phyloP scores from a whole-genome alignment of 2,329 filamentous ascomycete species.

The Dactylonectria macrodidyma region DNA sequence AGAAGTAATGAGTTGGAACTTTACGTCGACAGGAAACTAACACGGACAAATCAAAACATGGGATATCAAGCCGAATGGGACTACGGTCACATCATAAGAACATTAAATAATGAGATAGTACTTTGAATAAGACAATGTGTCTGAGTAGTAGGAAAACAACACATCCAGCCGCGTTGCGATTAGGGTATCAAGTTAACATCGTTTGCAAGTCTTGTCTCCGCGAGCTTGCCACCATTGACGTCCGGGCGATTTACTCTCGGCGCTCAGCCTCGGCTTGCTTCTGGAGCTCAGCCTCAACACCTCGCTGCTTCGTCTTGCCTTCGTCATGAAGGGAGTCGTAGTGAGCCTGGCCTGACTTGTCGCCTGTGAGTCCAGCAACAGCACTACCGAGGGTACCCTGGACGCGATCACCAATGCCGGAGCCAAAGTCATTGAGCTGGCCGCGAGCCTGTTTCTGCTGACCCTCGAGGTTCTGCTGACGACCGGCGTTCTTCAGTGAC shows the following conservation, averaged over 20 bases:
- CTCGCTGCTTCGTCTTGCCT: conserved; percentile 88
- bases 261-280: conserved; percentile 73
- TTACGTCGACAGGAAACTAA: not conserved
- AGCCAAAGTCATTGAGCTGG: conserved; percentile 80
- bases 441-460: conserved; percentile 87
- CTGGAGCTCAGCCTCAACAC: conserved; percentile 84
- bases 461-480: conserved; percentile 84
- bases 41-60: not conserved
- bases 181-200: conserved; percentile 31
- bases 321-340: conserved; percentile 81
- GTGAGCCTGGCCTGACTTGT: conserved; percentile 74
- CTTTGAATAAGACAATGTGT: conserved; percentile 12
- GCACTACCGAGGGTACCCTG: conserved; percentile 80
- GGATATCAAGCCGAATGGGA: not conserved
- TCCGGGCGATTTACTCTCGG: conserved; percentile 27
- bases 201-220: not conserved
- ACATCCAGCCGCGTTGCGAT: not conserved
- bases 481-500: conserved; percentile 80
- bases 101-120: not conserved
- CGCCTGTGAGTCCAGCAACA: conserved; percentile 80
- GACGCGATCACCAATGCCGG: conserved; percentile 78
- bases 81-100: not conserved
- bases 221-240: not conserved
- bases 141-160: not conserved
- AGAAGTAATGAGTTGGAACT: not conserved